Conservation (phyloP, 164 flowering plant genomes). For the Kalanchoe fedtschenkoi region DNA sequence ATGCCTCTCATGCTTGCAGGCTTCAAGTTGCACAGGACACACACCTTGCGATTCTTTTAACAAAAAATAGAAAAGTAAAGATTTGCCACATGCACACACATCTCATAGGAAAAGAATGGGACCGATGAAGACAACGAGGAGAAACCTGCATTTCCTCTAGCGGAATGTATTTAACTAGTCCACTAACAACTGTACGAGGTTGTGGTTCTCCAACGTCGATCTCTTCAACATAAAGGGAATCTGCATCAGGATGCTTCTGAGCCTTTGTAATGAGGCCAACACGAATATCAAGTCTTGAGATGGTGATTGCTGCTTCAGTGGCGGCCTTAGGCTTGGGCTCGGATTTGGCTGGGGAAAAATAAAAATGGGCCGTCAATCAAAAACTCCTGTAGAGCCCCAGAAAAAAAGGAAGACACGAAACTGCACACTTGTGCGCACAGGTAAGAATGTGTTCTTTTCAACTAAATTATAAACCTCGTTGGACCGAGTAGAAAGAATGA, state of each 20-base stretch:
- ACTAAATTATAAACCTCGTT: background rate
- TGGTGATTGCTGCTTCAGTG: conserved; percentile 46
- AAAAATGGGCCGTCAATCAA: background rate
- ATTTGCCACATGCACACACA: background rate
- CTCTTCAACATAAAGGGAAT: conserved; percentile 90
- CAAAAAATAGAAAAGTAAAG: background rate
- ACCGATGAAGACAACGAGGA: background rate
- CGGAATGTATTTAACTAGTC: conserved; percentile 86
- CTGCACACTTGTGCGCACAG: background rate
- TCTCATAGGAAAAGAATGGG: background rate
- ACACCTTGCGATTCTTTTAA: conserved; percentile 81
- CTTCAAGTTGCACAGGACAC: conserved; percentile 92
- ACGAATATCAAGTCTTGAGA: conserved; percentile 83
- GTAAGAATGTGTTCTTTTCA: background rate
- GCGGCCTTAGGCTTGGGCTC: conserved; percentile 27
- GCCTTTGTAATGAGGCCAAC: conserved; percentile 80
- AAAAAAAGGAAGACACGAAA: background rate
- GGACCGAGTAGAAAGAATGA: background rate
- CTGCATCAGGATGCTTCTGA: conserved; percentile 92
- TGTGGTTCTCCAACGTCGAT: conserved; percentile 82
- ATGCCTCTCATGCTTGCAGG: conserved; percentile 93
- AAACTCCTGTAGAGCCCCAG: background rate
- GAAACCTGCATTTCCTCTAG: conserved; percentile 89
- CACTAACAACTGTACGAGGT: conserved; percentile 86
- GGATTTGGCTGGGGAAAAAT: conserved; percentile 29